phyloP scores from a whole-genome alignment of 306 rosid genomes.

The Herpetospermum pedunculosum region DNA sequence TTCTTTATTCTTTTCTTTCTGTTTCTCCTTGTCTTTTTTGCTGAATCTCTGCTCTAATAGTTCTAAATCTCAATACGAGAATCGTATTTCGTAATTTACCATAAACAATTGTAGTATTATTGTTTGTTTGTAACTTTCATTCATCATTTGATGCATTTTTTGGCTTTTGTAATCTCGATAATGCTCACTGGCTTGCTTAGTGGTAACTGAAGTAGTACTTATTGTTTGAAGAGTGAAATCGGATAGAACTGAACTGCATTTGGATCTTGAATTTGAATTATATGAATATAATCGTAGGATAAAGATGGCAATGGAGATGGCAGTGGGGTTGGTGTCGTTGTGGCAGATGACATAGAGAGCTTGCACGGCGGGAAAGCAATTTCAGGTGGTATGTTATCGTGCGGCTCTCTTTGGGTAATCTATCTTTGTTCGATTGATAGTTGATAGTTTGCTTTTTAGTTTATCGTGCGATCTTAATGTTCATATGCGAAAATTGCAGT shows the following conservation, averaged over 20 bases:
- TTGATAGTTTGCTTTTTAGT: background rate
- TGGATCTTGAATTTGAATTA: background rate
- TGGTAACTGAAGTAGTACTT: background rate
- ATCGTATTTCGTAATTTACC: background rate
- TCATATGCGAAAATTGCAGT: constrained; percentile 3
- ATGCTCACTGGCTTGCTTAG: background rate
- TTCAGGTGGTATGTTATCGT: constrained; percentile 14
- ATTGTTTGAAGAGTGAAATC: background rate
- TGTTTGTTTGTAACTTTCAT: background rate
- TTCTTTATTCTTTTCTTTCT: background rate
- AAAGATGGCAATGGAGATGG: constrained; percentile 8
- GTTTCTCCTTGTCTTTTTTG: background rate
- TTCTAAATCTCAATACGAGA: background rate
- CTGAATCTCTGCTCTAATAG: background rate
- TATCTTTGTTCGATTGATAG: constrained; percentile 1
- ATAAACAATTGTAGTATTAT: background rate
- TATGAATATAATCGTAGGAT: background rate
- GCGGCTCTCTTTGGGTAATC: constrained; percentile 11
- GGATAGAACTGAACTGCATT: background rate
- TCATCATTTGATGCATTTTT: background rate
- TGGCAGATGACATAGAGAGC: constrained; percentile 10
- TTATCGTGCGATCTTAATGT: background rate
- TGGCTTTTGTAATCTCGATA: background rate
- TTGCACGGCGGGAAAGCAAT: constrained; percentile 7
- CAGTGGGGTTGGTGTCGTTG: constrained; percentile 3